These are phyloP conservation scores for Teratosphaeria zuluensis DNA, from an alignment of 2,329 filamentous ascomycete genomes.

Conservation along the genomic window DNA sequence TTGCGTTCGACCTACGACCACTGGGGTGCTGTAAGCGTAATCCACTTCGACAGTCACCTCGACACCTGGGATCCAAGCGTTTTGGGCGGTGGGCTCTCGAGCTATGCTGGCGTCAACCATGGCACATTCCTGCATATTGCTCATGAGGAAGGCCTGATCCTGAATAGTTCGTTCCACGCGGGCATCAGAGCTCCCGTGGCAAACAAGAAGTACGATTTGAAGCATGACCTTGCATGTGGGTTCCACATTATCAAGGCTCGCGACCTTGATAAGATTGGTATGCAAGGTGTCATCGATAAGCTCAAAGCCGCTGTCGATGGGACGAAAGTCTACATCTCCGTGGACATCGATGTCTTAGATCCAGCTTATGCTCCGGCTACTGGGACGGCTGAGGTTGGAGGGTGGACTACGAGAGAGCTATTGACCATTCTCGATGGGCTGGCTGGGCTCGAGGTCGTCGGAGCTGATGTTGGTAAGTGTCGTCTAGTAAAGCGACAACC, in stretches of 20 bases:
- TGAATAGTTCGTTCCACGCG: slow-evolving; percentile 51
- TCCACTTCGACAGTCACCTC: slow-evolving; percentile 47
- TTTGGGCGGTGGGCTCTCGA: slow-evolving; percentile 48
- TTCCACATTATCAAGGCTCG: slow-evolving; percentile 49
- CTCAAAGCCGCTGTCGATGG: slow-evolving; percentile 42
- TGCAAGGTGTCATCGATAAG: slow-evolving; percentile 37
- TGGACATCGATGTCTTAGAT: slow-evolving; percentile 50
- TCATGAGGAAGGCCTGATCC: slow-evolving; percentile 51
- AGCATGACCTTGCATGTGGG: slow-evolving; percentile 49
- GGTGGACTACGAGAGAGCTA: slow-evolving; percentile 52
- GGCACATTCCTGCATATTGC: slow-evolving; percentile 55
- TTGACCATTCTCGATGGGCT: slow-evolving; percentile 50
- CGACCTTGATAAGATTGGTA: slow-evolving; percentile 42
- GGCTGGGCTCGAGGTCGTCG: slow-evolving; percentile 48
- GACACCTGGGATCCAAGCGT: slow-evolving; percentile 50
- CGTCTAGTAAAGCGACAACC: too few species aligned
- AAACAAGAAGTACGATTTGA: slow-evolving; percentile 41
- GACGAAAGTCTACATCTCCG: slow-evolving; percentile 46
- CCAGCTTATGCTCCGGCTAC: slow-evolving; percentile 47
- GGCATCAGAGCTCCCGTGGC: slow-evolving; percentile 48
- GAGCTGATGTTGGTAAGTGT: slow-evolving; percentile 44
- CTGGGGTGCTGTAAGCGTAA: slow-evolving; percentile 47
- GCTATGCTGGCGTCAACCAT: slow-evolving; percentile 52
- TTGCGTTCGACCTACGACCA: slow-evolving; percentile 39
- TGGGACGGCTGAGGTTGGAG: slow-evolving; percentile 52